Conservation (phyloP, 2,329 filamentous ascomycete genomes). For the Canariomyces notabilis region DNA sequence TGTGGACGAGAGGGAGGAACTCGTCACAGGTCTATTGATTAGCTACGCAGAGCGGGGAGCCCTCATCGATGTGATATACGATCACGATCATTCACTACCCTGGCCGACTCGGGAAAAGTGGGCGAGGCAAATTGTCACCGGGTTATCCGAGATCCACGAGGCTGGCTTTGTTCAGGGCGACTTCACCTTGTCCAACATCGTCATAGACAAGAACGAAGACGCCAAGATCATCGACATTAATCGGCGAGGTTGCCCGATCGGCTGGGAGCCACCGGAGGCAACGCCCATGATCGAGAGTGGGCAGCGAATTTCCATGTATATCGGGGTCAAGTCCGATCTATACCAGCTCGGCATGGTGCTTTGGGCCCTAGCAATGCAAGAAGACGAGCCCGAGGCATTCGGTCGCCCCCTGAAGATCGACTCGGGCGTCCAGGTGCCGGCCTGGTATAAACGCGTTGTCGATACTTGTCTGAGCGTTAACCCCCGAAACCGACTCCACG, state of each 20-base stretch:
- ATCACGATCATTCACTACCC: slow-evolving; percentile 56
- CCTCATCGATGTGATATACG: slow-evolving; percentile 86
- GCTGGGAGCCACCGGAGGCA: slow-evolving; percentile 95
- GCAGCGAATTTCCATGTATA: slow-evolving; percentile 92
- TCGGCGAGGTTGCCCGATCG: slow-evolving; percentile 89
- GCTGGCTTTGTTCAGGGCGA: slow-evolving; percentile 96
- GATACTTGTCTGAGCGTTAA: slow-evolving; percentile 69
- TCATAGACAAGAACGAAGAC: slow-evolving; percentile 76
- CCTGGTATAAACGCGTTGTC: slow-evolving; percentile 73
- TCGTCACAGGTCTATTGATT: slow-evolving; percentile 85
- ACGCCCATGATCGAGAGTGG: slow-evolving; percentile 78
- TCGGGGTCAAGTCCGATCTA: slow-evolving; percentile 94
- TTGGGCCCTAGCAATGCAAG: slow-evolving; percentile 81
- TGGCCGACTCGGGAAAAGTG: slow-evolving; percentile 78
- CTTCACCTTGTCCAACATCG: slow-evolving; percentile 95
- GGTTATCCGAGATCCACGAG: slow-evolving; percentile 89
- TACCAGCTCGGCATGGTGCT: slow-evolving; percentile 97
- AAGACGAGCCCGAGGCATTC: slow-evolving; percentile 83
- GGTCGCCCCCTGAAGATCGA: slow-evolving; percentile 62
- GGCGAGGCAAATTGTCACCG: slow-evolving; percentile 86
- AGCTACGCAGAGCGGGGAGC: slow-evolving; percentile 82
- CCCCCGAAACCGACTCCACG: slow-evolving; percentile 68
- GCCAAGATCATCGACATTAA: slow-evolving; percentile 99
- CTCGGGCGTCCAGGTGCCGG: slow-evolving; percentile 60
- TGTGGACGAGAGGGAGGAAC: slow-evolving; percentile 66